Percentiles rank a stretch among this genome's conserved stretches.
Conservation (phyloP, 257 asterid species). For the Nicotiana noctiflora region DNA sequence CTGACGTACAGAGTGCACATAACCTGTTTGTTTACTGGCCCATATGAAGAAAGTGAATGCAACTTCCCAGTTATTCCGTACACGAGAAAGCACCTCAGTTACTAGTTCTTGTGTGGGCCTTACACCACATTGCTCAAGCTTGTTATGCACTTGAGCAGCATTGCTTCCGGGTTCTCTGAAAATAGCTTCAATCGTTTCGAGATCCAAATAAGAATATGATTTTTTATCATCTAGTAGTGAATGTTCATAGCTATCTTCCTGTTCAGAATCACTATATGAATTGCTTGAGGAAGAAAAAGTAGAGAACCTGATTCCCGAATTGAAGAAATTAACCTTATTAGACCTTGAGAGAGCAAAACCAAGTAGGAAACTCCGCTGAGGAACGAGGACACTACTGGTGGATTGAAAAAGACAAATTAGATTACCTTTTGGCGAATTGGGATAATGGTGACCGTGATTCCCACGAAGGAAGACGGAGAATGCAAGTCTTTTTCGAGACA, state of each 20-base stretch:
- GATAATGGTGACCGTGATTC: constrained; percentile 6
- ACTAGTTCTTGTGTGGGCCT: constrained; percentile 39
- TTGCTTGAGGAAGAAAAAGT: constrained; percentile 28
- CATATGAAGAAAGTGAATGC: constrained; percentile 85
- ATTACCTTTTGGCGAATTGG: not conserved
- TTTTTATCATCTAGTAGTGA: not conserved
- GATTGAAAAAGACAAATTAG: not conserved
- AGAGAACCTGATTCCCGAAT: constrained; percentile 17
- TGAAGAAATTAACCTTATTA: not conserved
- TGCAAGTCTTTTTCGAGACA: constrained; percentile 19
- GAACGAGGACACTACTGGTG: constrained; percentile 15
- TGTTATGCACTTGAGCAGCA: constrained; percentile 39
- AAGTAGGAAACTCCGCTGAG: not conserved
- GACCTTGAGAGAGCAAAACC: not conserved
- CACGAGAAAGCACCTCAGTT: constrained; percentile 43
- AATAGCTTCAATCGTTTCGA: constrained; percentile 41
- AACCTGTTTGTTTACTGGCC: constrained; percentile 69
- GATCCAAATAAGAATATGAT: constrained; percentile 22
- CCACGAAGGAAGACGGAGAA: constrained; percentile 11
- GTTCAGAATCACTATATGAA: constrained; percentile 19
- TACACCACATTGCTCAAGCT: constrained; percentile 50
- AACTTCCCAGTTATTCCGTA: constrained; percentile 79
- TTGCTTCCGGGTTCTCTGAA: constrained; percentile 25
- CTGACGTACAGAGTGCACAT: constrained; percentile 52
- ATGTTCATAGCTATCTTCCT: constrained; percentile 21